phyloP scores from a whole-genome alignment of 768 basidiomycete species.

The Mycena capillaripes region DNA sequence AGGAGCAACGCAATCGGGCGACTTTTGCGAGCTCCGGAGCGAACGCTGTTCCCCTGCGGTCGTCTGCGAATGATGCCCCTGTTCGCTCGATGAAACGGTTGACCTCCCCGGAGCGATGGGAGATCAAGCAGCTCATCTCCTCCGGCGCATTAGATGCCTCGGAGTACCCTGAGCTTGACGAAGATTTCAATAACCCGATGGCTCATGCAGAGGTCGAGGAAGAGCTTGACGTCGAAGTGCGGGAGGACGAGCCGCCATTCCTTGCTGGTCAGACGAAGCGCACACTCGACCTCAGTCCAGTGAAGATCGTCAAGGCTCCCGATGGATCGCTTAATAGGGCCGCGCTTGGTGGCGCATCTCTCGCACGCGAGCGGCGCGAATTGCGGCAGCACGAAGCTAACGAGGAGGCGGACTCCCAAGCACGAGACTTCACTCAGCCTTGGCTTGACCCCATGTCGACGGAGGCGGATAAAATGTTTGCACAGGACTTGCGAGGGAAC shows the following conservation, averaged over 20 bases:
- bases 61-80: constrained; percentile 64
- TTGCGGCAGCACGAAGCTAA: constrained; percentile 94
- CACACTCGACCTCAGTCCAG: constrained; percentile 94
- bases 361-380: constrained; percentile 96
- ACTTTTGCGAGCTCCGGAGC: constrained; percentile 82
- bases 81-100: constrained; percentile 89
- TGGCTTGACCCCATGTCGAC: constrained; percentile 99
- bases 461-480: constrained; percentile 88
- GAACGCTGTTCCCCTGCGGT: constrained; percentile 86
- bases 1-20: constrained; percentile 78
- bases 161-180: constrained; percentile 94
- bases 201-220: constrained; percentile 93
- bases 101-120: constrained; percentile 98
- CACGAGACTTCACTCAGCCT: constrained; percentile 94
- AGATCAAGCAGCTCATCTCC: constrained; percentile 98
- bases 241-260: constrained; percentile 97
- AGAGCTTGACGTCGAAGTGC: constrained; percentile 96
- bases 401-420: constrained; percentile 94
- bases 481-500: constrained; percentile 90
- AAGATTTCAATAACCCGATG: constrained; percentile 83
- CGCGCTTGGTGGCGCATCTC: constrained; percentile 91
- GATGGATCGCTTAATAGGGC: constrained; percentile 98
- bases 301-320: constrained; percentile 98
- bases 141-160: constrained; percentile 93
- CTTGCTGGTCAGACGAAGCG: constrained; percentile 96